These are phyloP conservation scores for Aspergillus quadricinctus DNA, from an alignment of 2,329 filamentous ascomycete species.

Conservation along the genomic window DNA sequence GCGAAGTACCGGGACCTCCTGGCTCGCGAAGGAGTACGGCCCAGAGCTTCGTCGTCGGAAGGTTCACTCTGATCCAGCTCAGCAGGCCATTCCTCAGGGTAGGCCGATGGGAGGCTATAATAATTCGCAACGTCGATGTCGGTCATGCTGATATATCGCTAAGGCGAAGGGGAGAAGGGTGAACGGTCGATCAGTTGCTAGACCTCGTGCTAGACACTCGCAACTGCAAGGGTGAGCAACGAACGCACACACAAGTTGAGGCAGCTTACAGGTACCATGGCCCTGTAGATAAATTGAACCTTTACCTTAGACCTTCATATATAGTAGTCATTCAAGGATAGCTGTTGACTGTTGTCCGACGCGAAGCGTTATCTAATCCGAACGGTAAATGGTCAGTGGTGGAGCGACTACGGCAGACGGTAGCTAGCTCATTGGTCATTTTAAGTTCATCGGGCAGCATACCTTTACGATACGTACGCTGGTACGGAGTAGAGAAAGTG, in stretches of 20 bases:
- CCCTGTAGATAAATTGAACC: background rate
- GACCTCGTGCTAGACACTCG: slow-evolving; percentile 12
- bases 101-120: slow-evolving; percentile 77
- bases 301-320: background rate
- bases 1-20: slow-evolving; percentile 76
- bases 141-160: slow-evolving; percentile 45
- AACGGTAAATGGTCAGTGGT: background rate
- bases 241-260: background rate
- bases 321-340: background rate
- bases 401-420: background rate
- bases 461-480: background rate
- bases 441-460: background rate
- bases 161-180: slow-evolving; percentile 3
- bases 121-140: slow-evolving; percentile 82
- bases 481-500: background rate
- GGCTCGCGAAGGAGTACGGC: slow-evolving; percentile 48
- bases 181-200: slow-evolving; percentile 3
- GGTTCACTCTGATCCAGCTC: slow-evolving; percentile 71
- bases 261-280: background rate
- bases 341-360: background rate
- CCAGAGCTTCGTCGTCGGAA: slow-evolving; percentile 53
- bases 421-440: slow-evolving; percentile 7
- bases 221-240: slow-evolving; percentile 7
- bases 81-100: slow-evolving; percentile 79
- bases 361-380: background rate